phyloP scores from a whole-genome alignment of 2,329 filamentous ascomycete species.

The Diaporthe velutina region DNA sequence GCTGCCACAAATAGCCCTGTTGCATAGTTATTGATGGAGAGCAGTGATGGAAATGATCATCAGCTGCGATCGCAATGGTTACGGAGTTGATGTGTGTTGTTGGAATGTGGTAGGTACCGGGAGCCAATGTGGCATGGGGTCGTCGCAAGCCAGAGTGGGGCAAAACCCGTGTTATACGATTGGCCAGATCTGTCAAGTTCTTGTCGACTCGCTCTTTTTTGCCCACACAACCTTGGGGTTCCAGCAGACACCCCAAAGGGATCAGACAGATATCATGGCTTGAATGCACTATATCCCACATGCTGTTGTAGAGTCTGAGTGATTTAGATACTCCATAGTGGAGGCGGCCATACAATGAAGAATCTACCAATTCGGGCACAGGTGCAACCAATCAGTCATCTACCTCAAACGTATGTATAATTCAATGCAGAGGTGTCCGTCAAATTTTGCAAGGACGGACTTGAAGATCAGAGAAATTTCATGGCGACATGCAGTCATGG shows the following conservation, averaged over 20 bases:
- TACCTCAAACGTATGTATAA: neutral
- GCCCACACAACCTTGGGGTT: neutral
- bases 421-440: neutral
- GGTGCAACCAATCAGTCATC: neutral
- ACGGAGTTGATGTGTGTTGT: too few relatives aligned
- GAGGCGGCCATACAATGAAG: too few relatives aligned
- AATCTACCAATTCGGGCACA: neutral
- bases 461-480: neutral
- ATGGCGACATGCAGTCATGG: neutral
- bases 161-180: slow-evolving; percentile 17
- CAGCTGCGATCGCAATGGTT: neutral
- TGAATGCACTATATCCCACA: too few relatives aligned
- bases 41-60: neutral
- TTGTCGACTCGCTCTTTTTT: neutral
- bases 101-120: too few relatives aligned
- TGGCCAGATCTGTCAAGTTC: neutral
- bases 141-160: neutral
- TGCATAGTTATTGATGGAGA: neutral
- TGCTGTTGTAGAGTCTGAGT: too few relatives aligned
- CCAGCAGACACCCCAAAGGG: too few relatives aligned
- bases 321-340: too few relatives aligned
- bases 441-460: neutral
- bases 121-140: neutral
- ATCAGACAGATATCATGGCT: too few relatives aligned
- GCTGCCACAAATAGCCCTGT: neutral